Conservation (phyloP, 139 green algal species). For the Nannochloris sp. region DNA sequence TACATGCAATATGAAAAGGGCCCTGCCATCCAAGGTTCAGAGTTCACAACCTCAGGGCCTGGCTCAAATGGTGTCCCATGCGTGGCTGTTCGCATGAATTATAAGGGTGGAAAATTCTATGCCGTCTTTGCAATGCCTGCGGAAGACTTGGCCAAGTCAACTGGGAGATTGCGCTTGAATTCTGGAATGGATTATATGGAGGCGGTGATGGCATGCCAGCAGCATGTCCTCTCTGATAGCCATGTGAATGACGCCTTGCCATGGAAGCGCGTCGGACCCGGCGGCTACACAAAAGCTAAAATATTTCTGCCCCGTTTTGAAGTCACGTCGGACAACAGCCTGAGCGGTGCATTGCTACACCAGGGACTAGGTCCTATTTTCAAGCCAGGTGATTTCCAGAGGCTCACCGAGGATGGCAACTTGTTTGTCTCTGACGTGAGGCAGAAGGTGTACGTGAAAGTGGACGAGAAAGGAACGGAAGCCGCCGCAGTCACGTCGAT, state of each 20-base stretch:
- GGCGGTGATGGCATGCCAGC: slow-evolving; percentile 8
- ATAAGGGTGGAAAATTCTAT: slow-evolving; percentile 14
- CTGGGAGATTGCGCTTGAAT: background rate
- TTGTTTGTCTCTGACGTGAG: slow-evolving; percentile 22
- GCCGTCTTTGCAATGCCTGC: slow-evolving; percentile 18
- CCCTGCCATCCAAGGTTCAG: background rate
- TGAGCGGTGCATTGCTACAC: background rate
- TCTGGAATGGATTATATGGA: background rate
- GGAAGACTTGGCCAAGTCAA: background rate
- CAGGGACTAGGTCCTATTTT: slow-evolving; percentile 8
- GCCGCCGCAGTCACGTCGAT: slow-evolving; percentile 22
- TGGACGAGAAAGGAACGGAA: slow-evolving; percentile 13
- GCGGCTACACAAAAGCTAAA: slow-evolving; percentile 5
- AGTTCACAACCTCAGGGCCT: background rate
- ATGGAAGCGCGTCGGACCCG: background rate
- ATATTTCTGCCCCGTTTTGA: slow-evolving; percentile 25
- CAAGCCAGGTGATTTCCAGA: slow-evolving; percentile 16
- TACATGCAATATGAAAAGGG: slow-evolving; percentile 9
- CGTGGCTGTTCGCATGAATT: slow-evolving; percentile 13
- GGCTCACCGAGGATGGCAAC: background rate
- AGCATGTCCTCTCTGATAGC: background rate
- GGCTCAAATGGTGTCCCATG: slow-evolving; percentile 1
- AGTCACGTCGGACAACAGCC: slow-evolving; percentile 1
- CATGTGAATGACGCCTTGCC: background rate
- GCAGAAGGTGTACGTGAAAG: slow-evolving; percentile 29